Conservation (phyloP, 2,329 filamentous ascomycete species). For the Fusarium secorum region DNA sequence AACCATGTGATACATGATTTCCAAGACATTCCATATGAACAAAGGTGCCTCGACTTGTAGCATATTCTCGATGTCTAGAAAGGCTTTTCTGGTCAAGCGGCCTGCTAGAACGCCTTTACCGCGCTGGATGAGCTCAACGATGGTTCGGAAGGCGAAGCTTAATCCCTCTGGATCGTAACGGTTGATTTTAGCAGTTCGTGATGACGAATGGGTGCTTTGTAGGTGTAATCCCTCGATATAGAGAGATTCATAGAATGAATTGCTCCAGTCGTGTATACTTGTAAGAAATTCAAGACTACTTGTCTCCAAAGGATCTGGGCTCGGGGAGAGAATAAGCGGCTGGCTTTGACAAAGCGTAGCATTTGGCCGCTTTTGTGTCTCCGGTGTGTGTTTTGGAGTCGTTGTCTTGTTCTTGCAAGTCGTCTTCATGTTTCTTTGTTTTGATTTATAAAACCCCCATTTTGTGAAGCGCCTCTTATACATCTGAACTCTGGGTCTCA, state of each 20-base stretch:
- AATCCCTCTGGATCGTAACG: conserved; percentile 14
- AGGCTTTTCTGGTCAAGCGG: conserved; percentile 8
- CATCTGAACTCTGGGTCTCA: not conserved
- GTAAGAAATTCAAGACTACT: conserved; percentile 3
- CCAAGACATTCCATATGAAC: conserved; percentile 24
- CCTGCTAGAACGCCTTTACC: conserved; percentile 11
- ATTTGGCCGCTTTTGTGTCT: not conserved
- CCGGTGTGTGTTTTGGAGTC: rapidly evolving
- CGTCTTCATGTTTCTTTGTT: not conserved
- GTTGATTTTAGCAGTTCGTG: not conserved
- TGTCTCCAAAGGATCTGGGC: not conserved
- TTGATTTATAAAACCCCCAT: conserved; percentile 23
- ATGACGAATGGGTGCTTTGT: no score
- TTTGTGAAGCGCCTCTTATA: conserved; percentile 25
- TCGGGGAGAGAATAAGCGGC: not conserved
- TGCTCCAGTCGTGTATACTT: conserved; percentile 9
- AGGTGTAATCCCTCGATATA: not conserved
- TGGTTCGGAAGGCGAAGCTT: conserved; percentile 12
- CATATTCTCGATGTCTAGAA: conserved; percentile 11
- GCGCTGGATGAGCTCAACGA: not conserved
- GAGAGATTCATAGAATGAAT: conserved; percentile 1
- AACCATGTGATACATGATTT: conserved; percentile 15
- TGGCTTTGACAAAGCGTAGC: not conserved
- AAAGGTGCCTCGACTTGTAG: conserved; percentile 9
- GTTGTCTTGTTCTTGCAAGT: rapidly evolving